phyloP scores from a whole-genome alignment of 441 rosid species.

The Adansonia gregorii region DNA sequence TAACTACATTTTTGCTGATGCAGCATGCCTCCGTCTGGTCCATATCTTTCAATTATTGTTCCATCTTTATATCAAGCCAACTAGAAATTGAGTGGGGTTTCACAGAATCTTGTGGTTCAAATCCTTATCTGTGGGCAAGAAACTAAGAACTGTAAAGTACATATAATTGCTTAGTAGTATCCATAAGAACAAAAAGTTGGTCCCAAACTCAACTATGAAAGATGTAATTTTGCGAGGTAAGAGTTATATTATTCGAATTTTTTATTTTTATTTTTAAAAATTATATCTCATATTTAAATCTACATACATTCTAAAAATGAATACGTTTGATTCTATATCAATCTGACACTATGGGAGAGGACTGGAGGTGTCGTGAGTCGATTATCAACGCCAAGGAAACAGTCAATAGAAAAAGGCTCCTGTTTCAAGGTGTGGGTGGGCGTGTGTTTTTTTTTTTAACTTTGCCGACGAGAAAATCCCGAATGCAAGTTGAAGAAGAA shows the following conservation, averaged over 20 bases:
- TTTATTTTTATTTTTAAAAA: no score
- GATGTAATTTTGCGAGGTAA: no score
- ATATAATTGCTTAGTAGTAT: not conserved
- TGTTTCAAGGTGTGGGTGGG: no score
- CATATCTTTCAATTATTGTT: not conserved
- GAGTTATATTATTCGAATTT: no score
- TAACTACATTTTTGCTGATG: not conserved
- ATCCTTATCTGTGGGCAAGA: not conserved
- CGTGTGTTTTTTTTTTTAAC: not conserved
- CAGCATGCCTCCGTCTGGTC: not conserved
- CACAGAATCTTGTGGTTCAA: not conserved
- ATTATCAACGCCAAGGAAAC: no score
- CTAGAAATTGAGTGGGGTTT: not conserved
- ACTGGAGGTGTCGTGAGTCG: no score
- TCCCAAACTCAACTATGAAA: no score
- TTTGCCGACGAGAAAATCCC: not conserved
- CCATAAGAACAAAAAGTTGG: no score
- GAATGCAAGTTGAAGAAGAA: not conserved
- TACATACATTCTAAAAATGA: no score
- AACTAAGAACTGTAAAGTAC: not conserved
- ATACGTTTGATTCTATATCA: not conserved
- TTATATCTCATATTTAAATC: no score
- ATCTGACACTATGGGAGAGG: no score
- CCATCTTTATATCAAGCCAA: conserved; percentile 5
- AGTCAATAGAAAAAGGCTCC: no score